A percentile compares a stretch with the other conserved stretches of the same genome.
Conservation (phyloP, 2,329 filamentous ascomycete species). For the Colletotrichum gigasporum region DNA sequence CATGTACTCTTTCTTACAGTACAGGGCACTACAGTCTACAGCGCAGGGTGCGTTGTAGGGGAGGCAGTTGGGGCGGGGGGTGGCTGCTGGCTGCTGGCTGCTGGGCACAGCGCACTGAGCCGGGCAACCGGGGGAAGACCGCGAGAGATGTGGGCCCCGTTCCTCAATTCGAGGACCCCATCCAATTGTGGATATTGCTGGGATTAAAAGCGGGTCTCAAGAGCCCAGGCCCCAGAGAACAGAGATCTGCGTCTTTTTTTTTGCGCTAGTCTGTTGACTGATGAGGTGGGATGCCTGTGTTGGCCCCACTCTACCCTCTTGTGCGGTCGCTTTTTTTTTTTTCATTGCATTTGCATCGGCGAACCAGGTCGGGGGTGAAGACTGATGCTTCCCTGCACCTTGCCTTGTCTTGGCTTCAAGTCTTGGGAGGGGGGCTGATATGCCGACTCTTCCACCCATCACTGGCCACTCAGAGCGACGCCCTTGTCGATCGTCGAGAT, state of each 20-base stretch:
- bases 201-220: slow-evolving; percentile 9
- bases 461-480: slow-evolving; percentile 1
- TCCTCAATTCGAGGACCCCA: slow-evolving; percentile 2
- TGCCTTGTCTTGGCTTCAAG: slow-evolving; percentile 26
- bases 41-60: too few relatives aligned
- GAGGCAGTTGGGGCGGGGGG: too few relatives aligned
- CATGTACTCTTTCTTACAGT: too few relatives aligned
- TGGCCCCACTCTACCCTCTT: background rate
- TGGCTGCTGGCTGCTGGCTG: too few relatives aligned
- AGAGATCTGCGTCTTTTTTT: slow-evolving; percentile 33
- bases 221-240: slow-evolving; percentile 28
- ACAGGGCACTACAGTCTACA: too few relatives aligned
- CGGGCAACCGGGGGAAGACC: background rate
- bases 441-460: slow-evolving; percentile 32
- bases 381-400: slow-evolving; percentile 24
- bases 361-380: slow-evolving; percentile 20
- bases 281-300: slow-evolving; percentile 13
- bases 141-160: background rate
- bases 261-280: slow-evolving; percentile 28
- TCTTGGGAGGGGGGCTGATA: slow-evolving; percentile 27
- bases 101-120: too few relatives aligned
- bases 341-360: slow-evolving; percentile 1
- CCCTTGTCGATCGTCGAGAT: slow-evolving; percentile 29
- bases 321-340: background rate
- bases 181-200: background rate